Base-by-base conservation (phyloP, 2,329 filamentous ascomycete genomes). In the Pseudopithomyces chartarum region DNA sequence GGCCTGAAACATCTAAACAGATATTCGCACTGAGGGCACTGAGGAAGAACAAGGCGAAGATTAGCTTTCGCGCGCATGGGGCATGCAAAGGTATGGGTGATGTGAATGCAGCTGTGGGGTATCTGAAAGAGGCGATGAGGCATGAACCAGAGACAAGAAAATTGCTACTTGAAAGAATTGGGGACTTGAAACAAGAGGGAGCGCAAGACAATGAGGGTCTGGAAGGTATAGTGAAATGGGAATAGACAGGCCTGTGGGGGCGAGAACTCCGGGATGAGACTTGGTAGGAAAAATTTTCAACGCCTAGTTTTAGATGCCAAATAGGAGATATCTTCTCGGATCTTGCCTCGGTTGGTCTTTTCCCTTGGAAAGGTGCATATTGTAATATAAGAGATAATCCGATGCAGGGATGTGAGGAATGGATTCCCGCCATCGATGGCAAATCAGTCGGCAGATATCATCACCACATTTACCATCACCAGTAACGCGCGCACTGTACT, bases 21-120 rank as follows among this genome's bases (percentile, higher is more conserved):
- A 15, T 26, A 7, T 15, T 3, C 26, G 47, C 34, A 46, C 33
- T 55, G 40, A 29, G 13, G 12, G 26, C 26, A 15, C 11, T 58
- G n/a, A 33, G 52, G 38, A 48, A 44, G 56, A 19, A 13, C 2
- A 58, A 55, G 46, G 53, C 47, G 29, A 39, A 40, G 26, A 13
- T 58, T n/a, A 46, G 52, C 40, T 48, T 51, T 26, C 47, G 34
- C 39, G n/a, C 52, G 26, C 56, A 58, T 52, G 6, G 33, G n/a
- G 56, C 47, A 19, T 58, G 56, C 17, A 55, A 55, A 34, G 56
- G 39, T 6, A 44, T 58, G 34, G 52, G 52, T 6, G 52, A 58
- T 44, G 15, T 58, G 22, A 47, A 58, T 33, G 52, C 56, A 12
- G 56, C 56, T 26, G 36, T 55, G 22, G 43, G 42, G 17, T 55